Percentiles rank a stretch among this genome's conserved stretches.
These are phyloP conservation scores for Phaeoacremonium minimum DNA, from an alignment of 2,329 filamentous ascomycete genomes.

Conservation along the genomic window DNA sequence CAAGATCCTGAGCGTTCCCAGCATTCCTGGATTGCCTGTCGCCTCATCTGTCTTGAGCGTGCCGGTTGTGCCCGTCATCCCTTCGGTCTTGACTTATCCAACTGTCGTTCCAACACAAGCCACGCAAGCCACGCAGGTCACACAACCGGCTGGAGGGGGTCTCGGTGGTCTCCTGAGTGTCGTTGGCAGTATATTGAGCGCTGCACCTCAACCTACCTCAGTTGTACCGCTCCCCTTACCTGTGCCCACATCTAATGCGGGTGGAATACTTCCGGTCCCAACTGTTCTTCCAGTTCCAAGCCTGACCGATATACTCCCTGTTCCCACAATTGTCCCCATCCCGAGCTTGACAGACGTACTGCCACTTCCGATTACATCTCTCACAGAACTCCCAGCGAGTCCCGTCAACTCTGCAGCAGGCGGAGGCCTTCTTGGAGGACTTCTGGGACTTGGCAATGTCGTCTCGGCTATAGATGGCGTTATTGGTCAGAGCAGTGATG, in stretches of 20 bases:
- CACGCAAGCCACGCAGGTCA: background rate
- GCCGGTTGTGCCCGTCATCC: too few species aligned
- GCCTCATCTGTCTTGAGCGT: too few species aligned
- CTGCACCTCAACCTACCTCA: too few species aligned
- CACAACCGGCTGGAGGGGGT: background rate
- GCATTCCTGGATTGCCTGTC: too few species aligned
- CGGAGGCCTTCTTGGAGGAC: constrained; percentile 1
- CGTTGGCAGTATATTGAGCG: too few species aligned
- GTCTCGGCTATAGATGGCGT: constrained; percentile 5
- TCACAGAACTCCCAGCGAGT: constrained; percentile 2
- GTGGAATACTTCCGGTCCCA: too few species aligned
- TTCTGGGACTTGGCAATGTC: constrained; percentile 6
- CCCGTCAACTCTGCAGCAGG: background rate
- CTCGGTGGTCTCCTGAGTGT: constrained; percentile 5
- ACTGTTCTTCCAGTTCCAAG: too few species aligned
- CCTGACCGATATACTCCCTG: too few species aligned
- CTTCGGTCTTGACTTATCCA: too few species aligned
- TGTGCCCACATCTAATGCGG: too few species aligned
- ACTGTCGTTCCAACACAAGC: background rate
- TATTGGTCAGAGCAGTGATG: constrained; percentile 2
- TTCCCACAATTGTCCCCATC: too few species aligned
- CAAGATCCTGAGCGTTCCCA: background rate
- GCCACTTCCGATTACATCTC: constrained; percentile 1
- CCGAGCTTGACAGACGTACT: background rate
- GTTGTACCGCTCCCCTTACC: too few species aligned